phyloP scores from a whole-genome alignment of 108 stramenopile species.

The Cylindrotheca closterium region DNA sequence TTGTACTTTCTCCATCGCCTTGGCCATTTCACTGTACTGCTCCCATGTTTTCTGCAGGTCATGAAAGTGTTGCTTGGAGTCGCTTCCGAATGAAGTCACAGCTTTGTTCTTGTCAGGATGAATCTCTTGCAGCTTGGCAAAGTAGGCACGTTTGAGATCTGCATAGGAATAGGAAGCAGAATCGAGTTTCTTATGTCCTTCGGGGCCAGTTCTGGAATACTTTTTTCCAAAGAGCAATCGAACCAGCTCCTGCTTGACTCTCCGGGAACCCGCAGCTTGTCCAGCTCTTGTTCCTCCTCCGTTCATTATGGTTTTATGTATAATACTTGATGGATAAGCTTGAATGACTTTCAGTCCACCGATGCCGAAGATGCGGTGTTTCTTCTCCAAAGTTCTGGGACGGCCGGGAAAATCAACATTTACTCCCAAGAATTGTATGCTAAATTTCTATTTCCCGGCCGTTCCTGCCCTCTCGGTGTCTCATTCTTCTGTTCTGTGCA shows the following conservation, averaged over 20 bases:
- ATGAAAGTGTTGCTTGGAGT: constrained; percentile 44
- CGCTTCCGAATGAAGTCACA: neutral
- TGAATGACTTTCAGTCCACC: no score
- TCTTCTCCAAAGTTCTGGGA: no score
- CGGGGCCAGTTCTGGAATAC: constrained; percentile 27
- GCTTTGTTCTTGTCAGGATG: constrained; percentile 68
- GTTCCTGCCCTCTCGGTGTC: no score
- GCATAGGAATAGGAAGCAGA: constrained; percentile 43
- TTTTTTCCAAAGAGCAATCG: constrained; percentile 41
- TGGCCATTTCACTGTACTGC: constrained; percentile 52
- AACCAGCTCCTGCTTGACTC: constrained; percentile 39
- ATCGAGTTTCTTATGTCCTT: constrained; percentile 42
- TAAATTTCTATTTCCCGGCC: no score
- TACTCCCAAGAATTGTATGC: no score
- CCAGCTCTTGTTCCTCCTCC: constrained; percentile 15
- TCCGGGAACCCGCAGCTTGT: constrained; percentile 22
- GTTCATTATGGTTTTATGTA: constrained; percentile 19
- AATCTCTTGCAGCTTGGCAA: constrained; percentile 54
- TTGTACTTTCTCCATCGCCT: constrained; percentile 19
- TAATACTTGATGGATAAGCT: no score
- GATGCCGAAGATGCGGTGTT: no score
- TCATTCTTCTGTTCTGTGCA: no score
- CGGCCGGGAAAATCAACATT: no score
- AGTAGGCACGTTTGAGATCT: constrained; percentile 57
- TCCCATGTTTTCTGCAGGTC: constrained; percentile 74